phyloP scores from a whole-genome alignment of 495 filamentous ascomycete genomes.

The Aspergillus steynii region DNA sequence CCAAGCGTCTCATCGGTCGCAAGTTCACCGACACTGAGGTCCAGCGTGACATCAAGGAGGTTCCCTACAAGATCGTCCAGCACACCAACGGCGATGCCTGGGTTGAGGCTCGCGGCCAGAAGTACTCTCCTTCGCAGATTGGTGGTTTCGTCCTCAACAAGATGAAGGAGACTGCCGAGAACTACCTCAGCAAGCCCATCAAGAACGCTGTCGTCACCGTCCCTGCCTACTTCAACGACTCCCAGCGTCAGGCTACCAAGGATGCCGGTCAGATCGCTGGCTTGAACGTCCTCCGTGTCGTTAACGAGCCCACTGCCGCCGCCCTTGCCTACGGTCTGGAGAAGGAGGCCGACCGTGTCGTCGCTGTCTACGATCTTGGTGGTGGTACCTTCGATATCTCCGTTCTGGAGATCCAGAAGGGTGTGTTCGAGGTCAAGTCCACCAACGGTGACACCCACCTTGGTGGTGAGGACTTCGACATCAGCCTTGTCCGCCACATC shows the following conservation, averaged over 20 bases:
- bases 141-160: slow-evolving; percentile 96
- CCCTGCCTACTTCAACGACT: slow-evolving; percentile 98
- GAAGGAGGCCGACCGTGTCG: slow-evolving; percentile 86
- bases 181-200: slow-evolving; percentile 81
- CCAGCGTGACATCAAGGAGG: slow-evolving; percentile 96
- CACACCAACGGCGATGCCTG: slow-evolving; percentile 98
- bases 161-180: slow-evolving; percentile 98
- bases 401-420: slow-evolving; percentile 94
- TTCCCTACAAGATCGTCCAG: slow-evolving; percentile 99
- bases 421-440: slow-evolving; percentile 98
- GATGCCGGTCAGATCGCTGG: slow-evolving; percentile 95
- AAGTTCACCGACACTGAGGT: slow-evolving; percentile 97
- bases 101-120: slow-evolving; percentile 93
- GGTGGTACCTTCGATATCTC: slow-evolving; percentile 99
- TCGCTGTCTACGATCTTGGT: slow-evolving; percentile 97
- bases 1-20: slow-evolving; percentile 98
- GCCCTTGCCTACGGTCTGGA: slow-evolving; percentile 94
- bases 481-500: slow-evolving; percentile 90
- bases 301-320: slow-evolving; percentile 95
- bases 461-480: slow-evolving; percentile 98
- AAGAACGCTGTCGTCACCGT: slow-evolving; percentile 97
- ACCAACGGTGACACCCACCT: slow-evolving; percentile 98
- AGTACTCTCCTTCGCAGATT: slow-evolving; percentile 97
- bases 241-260: slow-evolving; percentile 96
- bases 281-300: slow-evolving; percentile 93